Base-by-base conservation (phyloP, 441 rosid genomes). In the Francoa sonchifolia region DNA sequence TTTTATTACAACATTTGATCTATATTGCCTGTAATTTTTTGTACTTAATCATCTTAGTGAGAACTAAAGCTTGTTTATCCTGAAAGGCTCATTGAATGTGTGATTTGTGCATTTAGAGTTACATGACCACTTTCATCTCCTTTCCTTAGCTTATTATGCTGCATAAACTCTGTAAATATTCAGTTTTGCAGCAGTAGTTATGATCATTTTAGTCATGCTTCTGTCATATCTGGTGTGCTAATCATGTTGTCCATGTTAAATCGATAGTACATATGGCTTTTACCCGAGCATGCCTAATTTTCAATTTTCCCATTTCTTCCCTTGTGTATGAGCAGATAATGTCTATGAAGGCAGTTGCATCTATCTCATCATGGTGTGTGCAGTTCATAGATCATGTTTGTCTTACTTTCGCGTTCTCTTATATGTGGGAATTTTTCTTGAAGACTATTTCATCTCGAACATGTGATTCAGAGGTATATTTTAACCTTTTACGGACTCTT, bases 351-450 rank as follows among this genome's bases (percentile, higher is more conserved):
- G 69, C 73, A 33, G 71, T 82, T 72, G 82, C 81, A 31, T 62
- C 62, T 35, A 59, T 76, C 36, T 54, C 55, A 8, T 61, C 75
- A 23, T 82, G 77, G 69, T 90, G 82, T 61, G 69, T 64, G 33
- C 62, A 57, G 48, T 44, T 62, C 39, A 68, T 44, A 55, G 55
- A 58, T 30, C 60, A 69, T 42, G 50, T 42, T 56, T 63, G 63
- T 30, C 74, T 77, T 44, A 59, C 65, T 40, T 47, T 61, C 46
- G 66, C 79, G 39, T 63, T 63, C 59, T 47, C 52, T 45, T 78
- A 74, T 71, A 39, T 79, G 63, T 78, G 89, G 94, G 65, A 71
- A 44, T 78, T 82, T 69, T 61, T 67, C 52, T 53, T 57, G 72
- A 69, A 69, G 55, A 66, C 71, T 29, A 43, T 70, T 41, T 59